Percentiles rank a stretch among this genome's conserved stretches.
Conservation (phyloP, 2,329 filamentous ascomycete species). For the Pseudofabraea citricarpa region DNA sequence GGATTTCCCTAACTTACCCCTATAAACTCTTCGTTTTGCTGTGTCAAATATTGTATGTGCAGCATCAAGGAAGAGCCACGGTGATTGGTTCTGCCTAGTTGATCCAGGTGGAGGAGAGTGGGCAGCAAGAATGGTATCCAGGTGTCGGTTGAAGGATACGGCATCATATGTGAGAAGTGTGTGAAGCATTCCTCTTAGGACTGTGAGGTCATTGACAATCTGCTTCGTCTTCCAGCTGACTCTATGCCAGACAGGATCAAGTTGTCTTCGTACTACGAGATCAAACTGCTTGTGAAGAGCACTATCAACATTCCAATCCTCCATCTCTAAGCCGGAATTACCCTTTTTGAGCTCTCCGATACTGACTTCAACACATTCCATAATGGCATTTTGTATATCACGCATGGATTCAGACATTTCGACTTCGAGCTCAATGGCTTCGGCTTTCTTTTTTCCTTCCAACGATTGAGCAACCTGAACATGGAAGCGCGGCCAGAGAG, state of each 20-base stretch:
- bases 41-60: slow-evolving; percentile 92
- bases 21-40: slow-evolving; percentile 82
- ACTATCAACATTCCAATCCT: slow-evolving; percentile 94
- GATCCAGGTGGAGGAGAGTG: slow-evolving; percentile 86
- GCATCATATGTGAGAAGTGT: slow-evolving; percentile 81
- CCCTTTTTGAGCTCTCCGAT: slow-evolving; percentile 90
- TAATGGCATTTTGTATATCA: slow-evolving; percentile 86
- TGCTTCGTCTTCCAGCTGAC: slow-evolving; percentile 93
- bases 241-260: slow-evolving; percentile 96
- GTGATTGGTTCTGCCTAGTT: slow-evolving; percentile 82
- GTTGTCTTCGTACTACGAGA: slow-evolving; percentile 76
- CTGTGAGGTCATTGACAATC: slow-evolving; percentile 83
- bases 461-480: slow-evolving; percentile 83
- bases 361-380: slow-evolving; percentile 94
- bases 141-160: slow-evolving; percentile 85
- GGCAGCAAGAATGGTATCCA: slow-evolving; percentile 90
- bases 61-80: slow-evolving; percentile 94
- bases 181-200: slow-evolving; percentile 78
- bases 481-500: slow-evolving; percentile 91
- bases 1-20: slow-evolving; percentile 43
- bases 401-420: slow-evolving; percentile 94
- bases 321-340: slow-evolving; percentile 87
- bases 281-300: slow-evolving; percentile 92
- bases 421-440: slow-evolving; percentile 95
- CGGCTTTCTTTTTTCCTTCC: slow-evolving; percentile 87